Evolutionary conservation across 2,329 filamentous ascomycete genomes (phyloP).

Genomic region (Cercospora canescens): DNA sequence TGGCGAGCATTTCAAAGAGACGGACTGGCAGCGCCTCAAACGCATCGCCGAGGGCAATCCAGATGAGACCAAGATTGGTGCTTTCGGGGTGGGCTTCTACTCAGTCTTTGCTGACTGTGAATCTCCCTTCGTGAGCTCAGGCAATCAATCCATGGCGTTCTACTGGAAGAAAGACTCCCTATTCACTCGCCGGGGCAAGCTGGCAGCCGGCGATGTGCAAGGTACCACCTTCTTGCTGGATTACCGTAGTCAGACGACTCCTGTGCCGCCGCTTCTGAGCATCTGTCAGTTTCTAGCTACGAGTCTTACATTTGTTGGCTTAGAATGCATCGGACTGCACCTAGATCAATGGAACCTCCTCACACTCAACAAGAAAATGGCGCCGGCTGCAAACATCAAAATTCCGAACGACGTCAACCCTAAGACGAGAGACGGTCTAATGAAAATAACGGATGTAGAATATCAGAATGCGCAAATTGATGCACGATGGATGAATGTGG

Average conservation of each 20-base stretch:
- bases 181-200: constrained; percentile 81
- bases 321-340: constrained; percentile 85
- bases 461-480: constrained; percentile 90
- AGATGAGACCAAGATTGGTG: constrained; percentile 98
- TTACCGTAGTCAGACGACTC: constrained; percentile 85
- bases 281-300: constrained; percentile 91
- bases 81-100: constrained; percentile 98
- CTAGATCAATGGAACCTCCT: constrained; percentile 85
- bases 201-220: constrained; percentile 54
- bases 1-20: constrained; percentile 80
- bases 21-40: constrained; percentile 91
- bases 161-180: constrained; percentile 99
- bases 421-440: constrained; percentile 80
- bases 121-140: constrained; percentile 94
- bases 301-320: constrained; percentile 90
- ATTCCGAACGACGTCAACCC: constrained; percentile 80
- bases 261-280: constrained; percentile 80
- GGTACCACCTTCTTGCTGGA: constrained; percentile 94
- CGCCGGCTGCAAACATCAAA: constrained; percentile 69
- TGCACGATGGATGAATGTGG: constrained; percentile 81
- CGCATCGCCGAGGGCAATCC: constrained; percentile 98
- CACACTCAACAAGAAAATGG: constrained; percentile 78
- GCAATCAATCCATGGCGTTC: constrained; percentile 91
- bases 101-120: constrained; percentile 98
- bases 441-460: constrained; percentile 80